phyloP scores from a whole-genome alignment of 2,329 filamentous ascomycete genomes.

The Calonectria multiphialidica region DNA sequence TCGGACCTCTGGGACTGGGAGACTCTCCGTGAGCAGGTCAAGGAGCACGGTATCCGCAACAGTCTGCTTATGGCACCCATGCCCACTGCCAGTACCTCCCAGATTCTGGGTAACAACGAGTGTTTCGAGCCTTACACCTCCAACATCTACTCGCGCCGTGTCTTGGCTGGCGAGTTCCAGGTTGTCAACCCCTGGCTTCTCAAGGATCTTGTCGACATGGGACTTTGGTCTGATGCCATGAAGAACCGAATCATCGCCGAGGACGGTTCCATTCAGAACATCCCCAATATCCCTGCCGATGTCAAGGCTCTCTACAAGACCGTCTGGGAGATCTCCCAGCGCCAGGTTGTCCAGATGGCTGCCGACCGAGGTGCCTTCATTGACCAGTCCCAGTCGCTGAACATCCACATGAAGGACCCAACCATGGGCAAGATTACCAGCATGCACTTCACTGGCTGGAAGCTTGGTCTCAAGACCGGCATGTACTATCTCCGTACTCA shows the following conservation, averaged over 20 bases:
- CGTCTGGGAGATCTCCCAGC: slow-evolving; percentile 98
- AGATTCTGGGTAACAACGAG: slow-evolving; percentile 99
- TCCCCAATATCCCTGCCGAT: slow-evolving; percentile 95
- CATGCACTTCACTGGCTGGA: slow-evolving; percentile 99
- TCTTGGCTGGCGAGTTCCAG: slow-evolving; percentile 98
- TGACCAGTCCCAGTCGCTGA: slow-evolving; percentile 98
- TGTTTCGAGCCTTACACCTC: slow-evolving; percentile 99
- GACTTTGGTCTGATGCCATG: slow-evolving; percentile 99
- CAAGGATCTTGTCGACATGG: slow-evolving; percentile 97
- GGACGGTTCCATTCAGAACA: slow-evolving; percentile 94
- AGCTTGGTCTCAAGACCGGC: slow-evolving; percentile 98
- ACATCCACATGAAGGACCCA: slow-evolving; percentile 99
- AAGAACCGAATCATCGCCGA: slow-evolving; percentile 99
- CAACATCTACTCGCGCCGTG: slow-evolving; percentile 99
- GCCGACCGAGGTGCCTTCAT: slow-evolving; percentile 99
- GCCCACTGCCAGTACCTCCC: slow-evolving; percentile 96
- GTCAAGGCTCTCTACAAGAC: slow-evolving; percentile 99
- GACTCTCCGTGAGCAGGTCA: slow-evolving; percentile 88
- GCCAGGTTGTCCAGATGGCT: slow-evolving; percentile 95
- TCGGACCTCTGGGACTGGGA: slow-evolving; percentile 98
- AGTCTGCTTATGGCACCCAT: slow-evolving; percentile 95
- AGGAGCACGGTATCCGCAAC: slow-evolving; percentile 94
- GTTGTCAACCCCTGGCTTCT: slow-evolving; percentile 99
- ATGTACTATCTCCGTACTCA: slow-evolving; percentile 99
- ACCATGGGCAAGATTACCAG: slow-evolving; percentile 99